Conservation (phyloP, 768 basidiomycete genomes). For the Suillus brevipes region DNA sequence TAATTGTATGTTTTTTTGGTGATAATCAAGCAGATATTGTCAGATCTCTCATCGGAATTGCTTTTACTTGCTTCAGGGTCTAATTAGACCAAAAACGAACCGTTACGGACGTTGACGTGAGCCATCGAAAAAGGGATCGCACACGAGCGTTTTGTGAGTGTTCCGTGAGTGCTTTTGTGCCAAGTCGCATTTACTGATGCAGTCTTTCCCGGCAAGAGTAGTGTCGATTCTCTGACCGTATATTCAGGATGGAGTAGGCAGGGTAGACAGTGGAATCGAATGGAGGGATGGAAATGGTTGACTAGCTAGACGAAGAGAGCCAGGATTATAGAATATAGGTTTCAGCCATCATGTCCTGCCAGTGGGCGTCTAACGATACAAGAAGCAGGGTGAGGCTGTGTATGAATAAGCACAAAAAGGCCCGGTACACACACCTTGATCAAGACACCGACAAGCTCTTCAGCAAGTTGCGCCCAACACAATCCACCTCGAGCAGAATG, state of each 20-base stretch:
- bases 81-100: too few relatives aligned
- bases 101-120: too few relatives aligned
- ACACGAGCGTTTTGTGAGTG: too few relatives aligned
- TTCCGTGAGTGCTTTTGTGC: too few relatives aligned
- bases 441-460: not conserved
- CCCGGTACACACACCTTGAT: not conserved
- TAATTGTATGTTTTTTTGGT: too few relatives aligned
- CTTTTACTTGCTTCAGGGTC: too few relatives aligned
- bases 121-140: too few relatives aligned
- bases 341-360: not conserved
- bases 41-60: too few relatives aligned
- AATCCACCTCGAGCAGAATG: not conserved
- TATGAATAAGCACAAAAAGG: not conserved
- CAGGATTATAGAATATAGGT: not conserved
- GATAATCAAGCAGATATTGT: too few relatives aligned
- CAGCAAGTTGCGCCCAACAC: not conserved
- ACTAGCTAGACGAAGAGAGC: not conserved
- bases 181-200: too few relatives aligned
- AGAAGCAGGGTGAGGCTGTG: not conserved
- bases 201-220: conserved; percentile 29
- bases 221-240: conserved; percentile 28
- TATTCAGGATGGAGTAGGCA: conserved; percentile 29
- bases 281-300: conserved; percentile 29
- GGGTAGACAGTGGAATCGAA: conserved; percentile 19
- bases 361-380: not conserved